Percentiles rank a stretch among this genome's conserved stretches.
Evolutionary conservation across 2,329 filamentous ascomycete genomes (phyloP).

Genomic region (Paecilomyces dactylethromorphus): DNA sequence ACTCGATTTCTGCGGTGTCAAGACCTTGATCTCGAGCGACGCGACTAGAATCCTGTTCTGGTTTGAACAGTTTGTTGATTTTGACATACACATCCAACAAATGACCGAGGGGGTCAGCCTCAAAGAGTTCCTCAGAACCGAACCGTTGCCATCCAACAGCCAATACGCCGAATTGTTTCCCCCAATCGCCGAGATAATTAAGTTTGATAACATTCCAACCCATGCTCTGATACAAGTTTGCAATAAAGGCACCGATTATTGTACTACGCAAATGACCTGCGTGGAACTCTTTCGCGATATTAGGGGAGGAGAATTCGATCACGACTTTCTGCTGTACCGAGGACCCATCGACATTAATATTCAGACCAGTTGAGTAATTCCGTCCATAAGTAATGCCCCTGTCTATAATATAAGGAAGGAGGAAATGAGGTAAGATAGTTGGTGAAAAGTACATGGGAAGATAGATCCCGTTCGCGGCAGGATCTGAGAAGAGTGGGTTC

Average conservation of each 20-base stretch:
- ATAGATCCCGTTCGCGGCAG: too few species aligned
- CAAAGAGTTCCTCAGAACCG: conserved; percentile 64
- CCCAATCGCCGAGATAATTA: conserved; percentile 76
- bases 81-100: conserved; percentile 75
- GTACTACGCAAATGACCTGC: conserved; percentile 69
- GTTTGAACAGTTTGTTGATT: too few species aligned
- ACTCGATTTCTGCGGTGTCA: too few species aligned
- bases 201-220: conserved; percentile 45
- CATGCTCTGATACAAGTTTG: conserved; percentile 60
- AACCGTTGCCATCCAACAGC: conserved; percentile 70
- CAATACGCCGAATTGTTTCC: conserved; percentile 51
- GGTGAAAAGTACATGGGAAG: too few species aligned
- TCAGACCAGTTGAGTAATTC: too few species aligned
- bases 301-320: conserved; percentile 78
- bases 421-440: too few species aligned
- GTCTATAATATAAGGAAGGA: too few species aligned
- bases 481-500: too few species aligned
- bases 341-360: too few species aligned
- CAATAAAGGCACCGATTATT: conserved; percentile 67
- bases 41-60: too few species aligned
- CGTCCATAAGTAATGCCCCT: too few species aligned
- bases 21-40: too few species aligned
- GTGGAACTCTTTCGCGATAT: conserved; percentile 79
- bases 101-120: conserved; percentile 71
- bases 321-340: conserved; percentile 51